These are phyloP conservation scores for Cystobasidium pallidum DNA, from an alignment of 1,284 basidiomycete species.

Conservation along the genomic window DNA sequence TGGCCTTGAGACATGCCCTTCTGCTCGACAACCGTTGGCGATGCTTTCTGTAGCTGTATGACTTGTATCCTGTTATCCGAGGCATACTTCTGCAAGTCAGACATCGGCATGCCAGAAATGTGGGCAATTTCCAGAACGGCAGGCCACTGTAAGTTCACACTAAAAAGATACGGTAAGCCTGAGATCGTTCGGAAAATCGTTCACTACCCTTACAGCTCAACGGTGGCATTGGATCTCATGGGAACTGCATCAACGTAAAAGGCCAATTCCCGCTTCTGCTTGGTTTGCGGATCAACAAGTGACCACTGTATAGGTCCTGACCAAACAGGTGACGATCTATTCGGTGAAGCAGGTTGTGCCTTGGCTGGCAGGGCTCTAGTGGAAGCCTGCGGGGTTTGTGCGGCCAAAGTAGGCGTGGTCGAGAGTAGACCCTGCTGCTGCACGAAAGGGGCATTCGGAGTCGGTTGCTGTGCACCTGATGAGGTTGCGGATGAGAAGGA, in stretches of 20 bases:
- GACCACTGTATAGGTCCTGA: constrained; percentile 37
- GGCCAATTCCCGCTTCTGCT: constrained; percentile 35
- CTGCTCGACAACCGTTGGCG: constrained; percentile 11
- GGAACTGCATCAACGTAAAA: constrained; percentile 42
- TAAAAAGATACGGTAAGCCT: too few relatives aligned
- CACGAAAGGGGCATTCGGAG: neutral
- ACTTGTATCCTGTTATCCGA: constrained; percentile 36
- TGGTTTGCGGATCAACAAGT: constrained; percentile 35
- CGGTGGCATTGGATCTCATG: constrained; percentile 32
- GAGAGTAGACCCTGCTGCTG: neutral
- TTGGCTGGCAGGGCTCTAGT: neutral
- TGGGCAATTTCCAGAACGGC: constrained; percentile 24
- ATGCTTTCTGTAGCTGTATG: constrained; percentile 22
- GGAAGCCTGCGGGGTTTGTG: constrained; percentile 1
- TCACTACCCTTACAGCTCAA: constrained; percentile 18
- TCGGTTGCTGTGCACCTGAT: neutral
- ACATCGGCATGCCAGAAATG: constrained; percentile 39
- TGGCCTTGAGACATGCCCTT: constrained; percentile 26
- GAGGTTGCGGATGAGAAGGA: constrained; percentile 13
- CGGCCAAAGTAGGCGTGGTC: neutral
- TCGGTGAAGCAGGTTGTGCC: neutral
- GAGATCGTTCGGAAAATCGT: too few relatives aligned
- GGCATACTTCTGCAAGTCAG: constrained; percentile 40
- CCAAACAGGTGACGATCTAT: constrained; percentile 4
- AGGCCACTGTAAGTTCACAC: constrained; percentile 40